Base-by-base conservation (phyloP, 192 early-diverging fungal species). In the Linnemannia schmuckeri region DNA sequence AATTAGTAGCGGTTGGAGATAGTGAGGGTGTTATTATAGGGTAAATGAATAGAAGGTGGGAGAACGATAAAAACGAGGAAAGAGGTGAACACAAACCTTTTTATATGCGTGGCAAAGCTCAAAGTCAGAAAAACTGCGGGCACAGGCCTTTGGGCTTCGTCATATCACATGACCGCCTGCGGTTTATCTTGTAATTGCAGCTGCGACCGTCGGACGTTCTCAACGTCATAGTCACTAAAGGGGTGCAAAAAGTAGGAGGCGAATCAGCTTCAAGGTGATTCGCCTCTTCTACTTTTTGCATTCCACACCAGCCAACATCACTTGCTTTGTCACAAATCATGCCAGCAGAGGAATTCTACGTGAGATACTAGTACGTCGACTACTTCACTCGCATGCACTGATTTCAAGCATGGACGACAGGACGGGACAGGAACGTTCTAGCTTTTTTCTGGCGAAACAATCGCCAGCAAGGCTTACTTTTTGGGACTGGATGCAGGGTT, bases 311-410 rank as follows among this genome's bases (percentile, higher is more conserved):
- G 2, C 69, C 68, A 44, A 72, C 40, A 27, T 20, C 18, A 46
- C 10, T 27, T 37, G 37, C 37, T 27, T 15, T 27, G 13, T 2
- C 15, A 42, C 44, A 73, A 72, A 87, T 54, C 75, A 87, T 87
- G 85, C 85, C 85, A 78, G 52, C 79, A 74, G 85, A 87, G 76
- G 85, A 87, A 87, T 87, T 87, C 85, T 87, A 87, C 47, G 85
- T 87, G 70, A 79, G 85, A 74, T 87, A 87, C 85, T 87, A 87
- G 85, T 87, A 87, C 75, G 85, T 35, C 30, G 8, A 0, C 30
- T 30, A 75, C 27, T 47, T 38, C 18, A 41, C 27, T 47, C 49
- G 46, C 27, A 37, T 44, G 6, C 17, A 20, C n/a, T 6, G 7
- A 41, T 7, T 0, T 30, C 30, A 15, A 33, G 27, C 13, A 27